Evolutionary conservation across 1,284 basidiomycete genomes (phyloP).

Genomic region (Ceratorhiza oryzae-sativae): DNA sequence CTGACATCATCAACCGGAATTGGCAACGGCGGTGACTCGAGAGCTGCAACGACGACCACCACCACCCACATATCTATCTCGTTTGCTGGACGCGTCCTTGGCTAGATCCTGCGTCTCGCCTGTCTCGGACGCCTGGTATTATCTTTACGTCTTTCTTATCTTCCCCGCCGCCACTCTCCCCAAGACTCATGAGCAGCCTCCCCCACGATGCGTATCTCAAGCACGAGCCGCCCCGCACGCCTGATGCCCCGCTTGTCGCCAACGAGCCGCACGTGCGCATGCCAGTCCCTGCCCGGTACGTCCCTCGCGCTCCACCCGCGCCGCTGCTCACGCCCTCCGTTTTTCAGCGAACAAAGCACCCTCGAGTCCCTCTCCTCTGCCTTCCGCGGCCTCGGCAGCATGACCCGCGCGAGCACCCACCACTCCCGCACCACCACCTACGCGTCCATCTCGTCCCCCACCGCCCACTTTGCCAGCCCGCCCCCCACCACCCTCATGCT

Average conservation of each 20-base stretch:
- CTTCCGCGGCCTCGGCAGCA: constrained; percentile 27
- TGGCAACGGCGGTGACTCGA: constrained; percentile 35
- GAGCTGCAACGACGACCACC: constrained; percentile 17
- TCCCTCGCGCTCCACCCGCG: not conserved
- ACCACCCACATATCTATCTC: constrained; percentile 8
- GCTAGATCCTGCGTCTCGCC: constrained; percentile 13
- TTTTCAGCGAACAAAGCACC: constrained; percentile 36
- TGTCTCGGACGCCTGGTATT: not conserved
- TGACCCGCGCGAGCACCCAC: constrained; percentile 31
- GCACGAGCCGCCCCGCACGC: constrained; percentile 3
- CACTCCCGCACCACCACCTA: constrained; percentile 17
- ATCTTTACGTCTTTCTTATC: constrained; percentile 30
- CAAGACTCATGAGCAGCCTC: constrained; percentile 27
- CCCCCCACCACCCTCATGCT: constrained; percentile 18
- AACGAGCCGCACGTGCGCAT: constrained; percentile 11
- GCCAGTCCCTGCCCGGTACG: constrained; percentile 30
- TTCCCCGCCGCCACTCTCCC: not conserved
- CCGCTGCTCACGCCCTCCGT: not conserved
- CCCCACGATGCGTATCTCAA: constrained; percentile 27
- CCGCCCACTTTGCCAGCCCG: constrained; percentile 14
- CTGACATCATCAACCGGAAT: constrained; percentile 30
- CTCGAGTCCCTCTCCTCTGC: constrained; percentile 28
- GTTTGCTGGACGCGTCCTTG: constrained; percentile 31
- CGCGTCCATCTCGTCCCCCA: constrained; percentile 10
- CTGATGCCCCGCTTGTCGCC: not conserved